Percentiles rank a stretch among this genome's conserved stretches.
Conservation (phyloP, 768 basidiomycete species). For the Strobilomyces confusus region DNA sequence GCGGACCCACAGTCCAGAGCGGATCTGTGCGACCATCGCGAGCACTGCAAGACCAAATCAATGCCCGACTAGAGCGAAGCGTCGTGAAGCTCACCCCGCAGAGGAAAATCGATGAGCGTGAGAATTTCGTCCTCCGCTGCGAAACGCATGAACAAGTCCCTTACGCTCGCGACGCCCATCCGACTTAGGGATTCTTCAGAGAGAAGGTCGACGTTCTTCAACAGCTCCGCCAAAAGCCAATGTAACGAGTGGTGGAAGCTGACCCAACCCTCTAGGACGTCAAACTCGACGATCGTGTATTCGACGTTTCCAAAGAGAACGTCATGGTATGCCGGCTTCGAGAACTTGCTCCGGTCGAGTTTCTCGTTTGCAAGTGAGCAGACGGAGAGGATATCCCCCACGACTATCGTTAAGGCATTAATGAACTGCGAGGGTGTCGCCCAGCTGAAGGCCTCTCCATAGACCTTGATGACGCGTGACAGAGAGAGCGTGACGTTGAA, state of each 20-base stretch:
- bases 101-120: slow-evolving; percentile 80
- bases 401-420: slow-evolving; percentile 61
- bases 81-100: slow-evolving; percentile 60
- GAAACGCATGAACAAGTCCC: slow-evolving; percentile 57
- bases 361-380: slow-evolving; percentile 65
- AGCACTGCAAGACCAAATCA: slow-evolving; percentile 48
- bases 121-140: slow-evolving; percentile 67
- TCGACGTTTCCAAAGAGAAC: slow-evolving; percentile 58
- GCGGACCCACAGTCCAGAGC: slow-evolving; percentile 94
- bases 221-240: slow-evolving; percentile 85
- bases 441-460: slow-evolving; percentile 77
- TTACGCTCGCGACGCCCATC: slow-evolving; percentile 50
- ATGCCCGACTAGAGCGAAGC: neutral
- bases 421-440: slow-evolving; percentile 57
- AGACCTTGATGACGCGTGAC: slow-evolving; percentile 82
- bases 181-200: slow-evolving; percentile 49
- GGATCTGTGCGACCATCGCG: slow-evolving; percentile 90
- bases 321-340: slow-evolving; percentile 57
- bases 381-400: slow-evolving; percentile 68
- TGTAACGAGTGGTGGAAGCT: slow-evolving; percentile 92
- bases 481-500: slow-evolving; percentile 93
- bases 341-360: slow-evolving; percentile 64
- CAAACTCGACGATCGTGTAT: slow-evolving; percentile 70
- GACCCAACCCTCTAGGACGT: slow-evolving; percentile 76
- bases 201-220: slow-evolving; percentile 76